Base-by-base conservation (phyloP, 2,329 filamentous ascomycete species). In the Aspergillus piperis region DNA sequence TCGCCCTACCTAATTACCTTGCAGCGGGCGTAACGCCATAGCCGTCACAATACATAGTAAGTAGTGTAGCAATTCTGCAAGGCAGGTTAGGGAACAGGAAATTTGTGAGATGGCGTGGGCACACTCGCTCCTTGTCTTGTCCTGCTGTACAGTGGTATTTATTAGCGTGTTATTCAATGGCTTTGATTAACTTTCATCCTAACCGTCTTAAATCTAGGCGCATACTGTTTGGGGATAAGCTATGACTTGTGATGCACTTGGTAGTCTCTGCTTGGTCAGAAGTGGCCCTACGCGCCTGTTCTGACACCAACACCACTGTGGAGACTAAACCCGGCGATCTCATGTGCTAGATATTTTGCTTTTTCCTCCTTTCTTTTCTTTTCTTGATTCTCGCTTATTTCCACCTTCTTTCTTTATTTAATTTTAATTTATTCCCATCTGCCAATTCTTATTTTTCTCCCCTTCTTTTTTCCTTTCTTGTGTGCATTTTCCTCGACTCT, bases 281-380 rank as follows among this genome's bases (percentile, higher is more conserved):
- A 50, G 62, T 59, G 62, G 39, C 27, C 55, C 59, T 57, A 60
- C 54, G 59, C 53, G 61, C 59, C 60, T 44, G 32, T 63, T 63
- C 65, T 68, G 65, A 67, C 66, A 70, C 65, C 59, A 65, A 52
- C 59, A 64, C 53, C 58, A 50, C 52, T 62, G 70, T 70, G 70
- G 68, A 61, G 57, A 61, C 59, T 59, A 36, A 36, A 53, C 42
- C 38, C 60, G 67, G 57, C 60, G 68, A 71, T 70, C 68, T 60
- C 53, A 25, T 58, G n/a, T 53, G 36, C 23, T 56, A 27, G 39
- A 23, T 19, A 27, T 47, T 42, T 44, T 38, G 11, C 19, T 55
- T 42, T 41, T 17, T 8, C 30, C 30, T 17, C 38, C 49, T 42
- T 48, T 55, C 55, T 39, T 57, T 23, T 59, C 17, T 47, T 44